phyloP scores from a whole-genome alignment of 163 green algal genomes.

The Chlamydomonas reinhardtii region DNA sequence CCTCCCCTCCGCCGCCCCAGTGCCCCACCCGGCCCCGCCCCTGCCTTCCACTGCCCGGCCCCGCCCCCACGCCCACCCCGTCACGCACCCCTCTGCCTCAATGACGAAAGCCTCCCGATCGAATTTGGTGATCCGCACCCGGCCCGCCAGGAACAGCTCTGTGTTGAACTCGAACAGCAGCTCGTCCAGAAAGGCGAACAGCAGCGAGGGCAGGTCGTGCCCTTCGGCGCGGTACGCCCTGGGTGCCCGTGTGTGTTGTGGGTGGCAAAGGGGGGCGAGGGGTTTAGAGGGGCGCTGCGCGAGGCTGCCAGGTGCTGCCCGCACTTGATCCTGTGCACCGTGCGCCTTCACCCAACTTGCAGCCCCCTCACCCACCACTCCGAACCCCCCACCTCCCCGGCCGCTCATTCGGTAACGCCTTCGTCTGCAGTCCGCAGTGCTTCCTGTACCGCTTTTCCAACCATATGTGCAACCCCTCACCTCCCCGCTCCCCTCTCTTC shows the following conservation, averaged over 20 bases:
- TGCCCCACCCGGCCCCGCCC: background rate
- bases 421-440: no score
- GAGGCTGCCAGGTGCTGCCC: no score
- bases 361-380: no score
- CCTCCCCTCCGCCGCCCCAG: no score
- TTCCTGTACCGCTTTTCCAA: no score
- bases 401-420: no score
- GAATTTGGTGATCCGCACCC: background rate
- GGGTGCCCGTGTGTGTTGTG: background rate
- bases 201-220: slow-evolving; percentile 83
- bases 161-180: slow-evolving; percentile 78
- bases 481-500: no score
- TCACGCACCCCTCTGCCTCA: slow-evolving; percentile 36
- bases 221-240: slow-evolving; percentile 62
- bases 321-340: no score
- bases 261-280: background rate
- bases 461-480: no score
- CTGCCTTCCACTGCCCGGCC: slow-evolving; percentile 70
- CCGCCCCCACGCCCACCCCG: background rate
- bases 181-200: slow-evolving; percentile 92
- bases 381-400: no score
- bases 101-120: slow-evolving; percentile 23
- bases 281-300: no score
- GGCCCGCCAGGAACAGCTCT: slow-evolving; percentile 47
- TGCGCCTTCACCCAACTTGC: no score